Evolutionary conservation across 1,284 basidiomycete species (phyloP).

Genomic region (Ustilago nuda): DNA sequence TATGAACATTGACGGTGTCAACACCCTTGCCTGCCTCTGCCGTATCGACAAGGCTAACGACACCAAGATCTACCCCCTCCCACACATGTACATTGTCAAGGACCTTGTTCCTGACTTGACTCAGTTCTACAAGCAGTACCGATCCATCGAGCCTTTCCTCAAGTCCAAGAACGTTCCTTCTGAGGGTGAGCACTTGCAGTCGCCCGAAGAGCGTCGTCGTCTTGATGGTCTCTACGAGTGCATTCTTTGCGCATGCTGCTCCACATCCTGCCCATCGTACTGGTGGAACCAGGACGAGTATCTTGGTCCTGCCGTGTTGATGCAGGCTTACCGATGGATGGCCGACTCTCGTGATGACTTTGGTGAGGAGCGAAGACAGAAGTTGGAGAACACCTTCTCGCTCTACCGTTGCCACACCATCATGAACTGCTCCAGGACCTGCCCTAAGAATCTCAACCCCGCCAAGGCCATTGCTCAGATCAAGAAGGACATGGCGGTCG

Average conservation of each 20-base stretch:
- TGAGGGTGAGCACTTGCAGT: slow-evolving; percentile 84
- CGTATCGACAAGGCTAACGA: slow-evolving; percentile 82
- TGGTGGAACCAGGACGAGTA: slow-evolving; percentile 99
- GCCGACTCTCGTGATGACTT: slow-evolving; percentile 92
- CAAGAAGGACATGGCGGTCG: slow-evolving; percentile 68
- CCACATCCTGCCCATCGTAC: slow-evolving; percentile 88
- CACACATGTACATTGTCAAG: slow-evolving; percentile 99
- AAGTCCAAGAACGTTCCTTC: slow-evolving; percentile 65
- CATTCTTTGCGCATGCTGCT: slow-evolving; percentile 76
- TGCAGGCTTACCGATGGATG: slow-evolving; percentile 89
- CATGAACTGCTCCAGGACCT: slow-evolving; percentile 94
- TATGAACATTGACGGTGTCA: slow-evolving; percentile 96
- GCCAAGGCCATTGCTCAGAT: slow-evolving; percentile 68
- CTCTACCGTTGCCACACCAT: slow-evolving; percentile 84
- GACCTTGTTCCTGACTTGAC: slow-evolving; percentile 90
- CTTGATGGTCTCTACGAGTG: slow-evolving; percentile 95
- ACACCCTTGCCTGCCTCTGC: slow-evolving; percentile 97
- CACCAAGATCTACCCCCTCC: slow-evolving; percentile 97
- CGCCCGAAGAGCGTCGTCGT: slow-evolving; percentile 90
- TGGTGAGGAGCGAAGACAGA: slow-evolving; percentile 85
- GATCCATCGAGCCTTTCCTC: slow-evolving; percentile 82
- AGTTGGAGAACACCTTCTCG: slow-evolving; percentile 93
- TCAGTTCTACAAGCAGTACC: slow-evolving; percentile 99
- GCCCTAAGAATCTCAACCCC: slow-evolving; percentile 91
- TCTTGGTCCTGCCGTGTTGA: slow-evolving; percentile 93